Conservation (phyloP, 257 asterid genomes). For the Catharanthus roseus region DNA sequence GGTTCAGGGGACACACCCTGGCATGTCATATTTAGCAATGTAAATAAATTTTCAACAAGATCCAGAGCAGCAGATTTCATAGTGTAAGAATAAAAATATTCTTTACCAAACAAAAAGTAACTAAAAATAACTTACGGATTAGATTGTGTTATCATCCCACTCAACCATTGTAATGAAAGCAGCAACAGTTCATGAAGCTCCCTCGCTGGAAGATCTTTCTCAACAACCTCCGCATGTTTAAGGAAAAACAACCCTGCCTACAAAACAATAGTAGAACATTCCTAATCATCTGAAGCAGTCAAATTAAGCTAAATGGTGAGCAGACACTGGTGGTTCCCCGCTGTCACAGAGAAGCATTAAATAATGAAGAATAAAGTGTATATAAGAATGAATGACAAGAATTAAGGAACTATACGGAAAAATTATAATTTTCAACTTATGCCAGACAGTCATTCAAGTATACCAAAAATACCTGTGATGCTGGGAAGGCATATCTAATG, state of each 20-base stretch:
- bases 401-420: neutral
- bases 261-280: conserved; percentile 17
- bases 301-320: conserved; percentile 13
- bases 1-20: conserved; percentile 85
- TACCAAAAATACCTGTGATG: conserved; percentile 57
- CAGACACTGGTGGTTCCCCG: neutral
- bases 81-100: too few relatives aligned
- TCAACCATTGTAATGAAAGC: conserved; percentile 90
- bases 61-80: conserved; percentile 15
- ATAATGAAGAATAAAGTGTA: neutral
- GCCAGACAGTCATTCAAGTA: neutral
- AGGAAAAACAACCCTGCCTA: conserved; percentile 95
- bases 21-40: conserved; percentile 16
- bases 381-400: neutral
- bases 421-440: neutral
- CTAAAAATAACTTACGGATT: conserved; percentile 55
- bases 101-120: neutral
- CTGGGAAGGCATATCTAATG: conserved; percentile 77
- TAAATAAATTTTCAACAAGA: conserved; percentile 16
- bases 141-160: conserved; percentile 79
- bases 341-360: neutral
- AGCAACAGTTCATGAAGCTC: conserved; percentile 90
- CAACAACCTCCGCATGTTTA: conserved; percentile 82
- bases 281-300: conserved; percentile 17
- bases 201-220: conserved; percentile 79